A percentile compares a stretch with the other conserved stretches of the same genome.
Evolutionary conservation across 805 yeast species (phyloP).

Genomic region (Metschnikowia kunwiensis): DNA sequence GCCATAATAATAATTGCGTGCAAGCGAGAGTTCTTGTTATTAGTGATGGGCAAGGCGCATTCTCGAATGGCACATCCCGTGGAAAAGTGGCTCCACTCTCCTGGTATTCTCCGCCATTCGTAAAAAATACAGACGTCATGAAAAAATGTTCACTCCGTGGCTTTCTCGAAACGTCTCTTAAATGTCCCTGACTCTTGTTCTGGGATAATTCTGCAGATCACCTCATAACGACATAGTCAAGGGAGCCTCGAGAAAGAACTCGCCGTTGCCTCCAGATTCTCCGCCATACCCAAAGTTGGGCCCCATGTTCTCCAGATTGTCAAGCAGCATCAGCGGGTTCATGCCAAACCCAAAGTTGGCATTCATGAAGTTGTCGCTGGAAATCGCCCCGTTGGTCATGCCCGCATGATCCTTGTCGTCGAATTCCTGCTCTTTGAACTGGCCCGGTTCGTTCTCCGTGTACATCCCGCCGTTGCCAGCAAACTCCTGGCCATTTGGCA

Average conservation of each 20-base stretch:
- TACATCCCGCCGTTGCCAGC: conserved; percentile 1
- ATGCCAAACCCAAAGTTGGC: conserved; percentile 5
- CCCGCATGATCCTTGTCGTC: conserved; percentile 12
- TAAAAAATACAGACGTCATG: too few relatives aligned
- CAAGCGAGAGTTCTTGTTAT: too few relatives aligned
- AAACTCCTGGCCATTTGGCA: conserved; percentile 2
- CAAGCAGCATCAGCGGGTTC: conserved; percentile 3
- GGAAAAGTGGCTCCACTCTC: too few relatives aligned
- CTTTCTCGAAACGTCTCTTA: too few relatives aligned
- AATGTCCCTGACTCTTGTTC: too few relatives aligned
- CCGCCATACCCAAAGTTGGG: conserved; percentile 4
- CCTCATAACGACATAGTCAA: conserved; percentile 6
- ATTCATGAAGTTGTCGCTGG: conserved; percentile 5
- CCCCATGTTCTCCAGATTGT: conserved; percentile 6
- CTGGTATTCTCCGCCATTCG: too few relatives aligned
- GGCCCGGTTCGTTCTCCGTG: not conserved
- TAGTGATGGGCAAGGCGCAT: too few relatives aligned
- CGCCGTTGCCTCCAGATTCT: conserved; percentile 5
- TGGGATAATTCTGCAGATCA: too few relatives aligned
- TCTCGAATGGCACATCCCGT: too few relatives aligned
- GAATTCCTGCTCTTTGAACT: conserved; percentile 1
- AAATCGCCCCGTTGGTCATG: conserved; percentile 5
- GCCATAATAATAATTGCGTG: too few relatives aligned
- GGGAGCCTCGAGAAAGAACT: conserved; percentile 9
- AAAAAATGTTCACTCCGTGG: too few relatives aligned